phyloP scores from a whole-genome alignment of 2,329 filamentous ascomycete genomes.

The Diaporthe eres region DNA sequence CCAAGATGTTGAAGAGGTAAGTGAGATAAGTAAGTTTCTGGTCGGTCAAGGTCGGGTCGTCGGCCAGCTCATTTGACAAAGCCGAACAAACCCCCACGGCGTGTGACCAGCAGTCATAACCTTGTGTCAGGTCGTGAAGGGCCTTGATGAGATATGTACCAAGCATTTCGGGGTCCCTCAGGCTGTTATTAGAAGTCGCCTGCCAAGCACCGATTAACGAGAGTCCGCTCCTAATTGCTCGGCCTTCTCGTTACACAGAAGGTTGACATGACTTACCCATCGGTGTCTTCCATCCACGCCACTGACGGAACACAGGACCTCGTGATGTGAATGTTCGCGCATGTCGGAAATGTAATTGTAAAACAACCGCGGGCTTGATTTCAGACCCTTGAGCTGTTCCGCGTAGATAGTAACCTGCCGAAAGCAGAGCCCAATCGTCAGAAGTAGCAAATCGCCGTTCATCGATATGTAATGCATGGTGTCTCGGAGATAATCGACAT shows the following conservation, averaged over 20 bases:
- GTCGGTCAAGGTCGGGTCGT: too few species aligned
- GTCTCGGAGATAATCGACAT: background rate
- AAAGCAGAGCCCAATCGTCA: background rate
- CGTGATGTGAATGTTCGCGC: background rate
- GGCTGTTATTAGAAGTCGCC: background rate
- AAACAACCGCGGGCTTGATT: background rate
- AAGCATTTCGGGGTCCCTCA: background rate
- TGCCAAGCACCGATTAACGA: background rate
- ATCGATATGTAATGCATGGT: background rate
- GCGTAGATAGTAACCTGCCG: too few species aligned
- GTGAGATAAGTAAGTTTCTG: too few species aligned
- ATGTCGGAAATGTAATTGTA: background rate
- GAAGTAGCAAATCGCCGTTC: too few species aligned
- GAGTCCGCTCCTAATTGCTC: too few species aligned
- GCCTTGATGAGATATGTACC: background rate
- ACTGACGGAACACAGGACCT: background rate
- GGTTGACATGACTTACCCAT: background rate
- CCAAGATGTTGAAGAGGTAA: background rate
- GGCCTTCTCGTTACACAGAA: background rate
- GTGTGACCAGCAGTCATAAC: background rate
- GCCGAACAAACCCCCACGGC: background rate
- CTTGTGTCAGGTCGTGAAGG: background rate
- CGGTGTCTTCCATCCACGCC: background rate
- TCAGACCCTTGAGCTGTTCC: background rate
- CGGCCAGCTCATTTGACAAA: too few species aligned